Evolutionary conservation across 345 rosid species (phyloP), one percentile per base, ranked within the genome.

Genomic region (Gossypium mustelinum): DNA sequence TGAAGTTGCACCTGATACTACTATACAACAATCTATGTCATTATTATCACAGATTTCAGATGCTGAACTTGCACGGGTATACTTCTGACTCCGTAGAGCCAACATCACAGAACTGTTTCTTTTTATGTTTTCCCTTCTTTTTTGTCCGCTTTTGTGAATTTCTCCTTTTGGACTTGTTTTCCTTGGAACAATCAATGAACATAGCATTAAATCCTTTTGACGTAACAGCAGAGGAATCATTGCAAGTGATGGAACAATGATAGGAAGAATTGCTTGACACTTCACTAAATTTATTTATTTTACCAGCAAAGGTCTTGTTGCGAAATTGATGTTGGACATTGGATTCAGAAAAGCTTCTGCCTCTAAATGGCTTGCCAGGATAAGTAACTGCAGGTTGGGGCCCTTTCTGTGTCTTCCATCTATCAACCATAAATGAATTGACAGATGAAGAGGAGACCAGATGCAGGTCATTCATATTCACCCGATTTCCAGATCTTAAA

Each of bases 61-160:
- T 27, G 73, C 71, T 41, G 68, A 74, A 75, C 77, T 72, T 63
- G 66, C 81, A 64, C 0, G 17, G 9, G 64, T 75, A 60, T 74
- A 41, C 56, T 72, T 80, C 81, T 27, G 80, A 75, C 45, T 59
- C 80, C 1, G 68, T 63, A 9, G 74, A 81, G 44, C 75, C 76
- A 64, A 70, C 51, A 73, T 81, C 73, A 72, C 65, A 29, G 14
- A 75, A 61, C 77, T 57, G 59, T 60, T 76, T 84, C 73, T 77
- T 81, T 64, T 78, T 80, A 22, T 73, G 82, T 74, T 75, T 82
- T 73, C 81, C 83, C 75, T 81, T 87, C 83, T 68, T 87, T 76
- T 80, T 82, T 51, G 78, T 70, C 72, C 82, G 81, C 73, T 73
- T 83, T 70, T 71, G 81, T 8, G 71, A 79, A 70, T 43, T 81